phyloP scores from a whole-genome alignment of 352 stramenopile genomes.

The Pythium scleroteichum region DNA sequence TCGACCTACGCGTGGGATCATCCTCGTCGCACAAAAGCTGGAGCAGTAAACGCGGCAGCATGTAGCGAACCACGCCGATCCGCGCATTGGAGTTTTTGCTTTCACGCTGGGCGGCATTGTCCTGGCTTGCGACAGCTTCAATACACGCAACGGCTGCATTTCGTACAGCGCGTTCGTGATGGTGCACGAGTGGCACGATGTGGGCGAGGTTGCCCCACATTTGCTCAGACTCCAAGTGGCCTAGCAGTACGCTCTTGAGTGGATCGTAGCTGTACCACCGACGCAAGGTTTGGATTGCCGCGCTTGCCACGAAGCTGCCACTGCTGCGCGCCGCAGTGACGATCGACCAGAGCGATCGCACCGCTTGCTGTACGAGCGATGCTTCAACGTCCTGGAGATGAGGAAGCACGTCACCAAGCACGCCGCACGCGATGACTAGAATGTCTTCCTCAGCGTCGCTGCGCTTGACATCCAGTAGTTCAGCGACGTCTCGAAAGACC shows the following conservation, averaged over 20 bases:
- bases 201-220: slow-evolving; percentile 19
- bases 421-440: slow-evolving; percentile 52
- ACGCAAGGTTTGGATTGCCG: slow-evolving; percentile 20
- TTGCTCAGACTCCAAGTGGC: background rate
- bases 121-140: slow-evolving; percentile 23
- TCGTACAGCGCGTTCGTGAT: slow-evolving; percentile 46
- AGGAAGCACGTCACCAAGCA: slow-evolving; percentile 47
- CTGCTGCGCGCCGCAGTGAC: background rate
- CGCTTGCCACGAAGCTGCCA: slow-evolving; percentile 16
- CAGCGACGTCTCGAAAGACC: slow-evolving; percentile 57
- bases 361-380: slow-evolving; percentile 24
- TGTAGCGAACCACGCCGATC: slow-evolving; percentile 8
- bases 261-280: slow-evolving; percentile 16
- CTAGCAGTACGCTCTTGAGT: slow-evolving; percentile 11
- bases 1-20: slow-evolving; percentile 23
- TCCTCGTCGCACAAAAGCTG: slow-evolving; percentile 60
- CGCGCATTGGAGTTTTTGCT: no score
- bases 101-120: background rate
- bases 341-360: slow-evolving; percentile 45
- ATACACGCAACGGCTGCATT: slow-evolving; percentile 48
- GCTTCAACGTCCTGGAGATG: slow-evolving; percentile 32
- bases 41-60: slow-evolving; percentile 62
- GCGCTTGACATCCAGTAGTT: slow-evolving; percentile 29
- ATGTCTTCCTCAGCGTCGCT: slow-evolving; percentile 60
- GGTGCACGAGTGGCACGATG: slow-evolving; percentile 57